Base-by-base conservation (phyloP, 169 alveolate species). In the Babesia bovis region DNA sequence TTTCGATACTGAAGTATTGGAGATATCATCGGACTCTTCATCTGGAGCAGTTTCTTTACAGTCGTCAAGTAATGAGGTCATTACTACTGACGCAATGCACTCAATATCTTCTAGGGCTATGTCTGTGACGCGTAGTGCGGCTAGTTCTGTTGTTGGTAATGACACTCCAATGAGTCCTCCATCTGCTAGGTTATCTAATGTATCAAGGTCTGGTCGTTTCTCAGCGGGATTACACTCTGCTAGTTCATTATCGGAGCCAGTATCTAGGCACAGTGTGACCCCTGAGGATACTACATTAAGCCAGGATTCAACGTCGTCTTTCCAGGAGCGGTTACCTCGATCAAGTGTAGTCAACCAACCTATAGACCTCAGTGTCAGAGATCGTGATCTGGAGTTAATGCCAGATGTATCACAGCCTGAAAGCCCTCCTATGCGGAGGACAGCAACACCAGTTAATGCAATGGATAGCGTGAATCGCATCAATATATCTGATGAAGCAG, bases 91-190 rank as follows among this genome's bases (percentile, higher is more conserved):
- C 36, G 67, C 15, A 6, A 23, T 3, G 3, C 38, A 38, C 12
- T 1, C 53, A 1, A 10, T 28, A 0, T 59, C 55, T 19, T 55
- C 56, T 19, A n/a, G 41, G 12, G 19, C 40, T 4, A 26, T 1
- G 17, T 59, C 69, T 19, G 33, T 59, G 7, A 42, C 69, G 4
- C 69, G 55, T 25, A 59, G 55, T 25, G 69, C 69, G 15, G 55
- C 55, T 13, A 28, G 3, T 10, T 59, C 69, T 12, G 26, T 13
- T 17, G 55, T 40, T 25, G 15, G 17, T 4, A 13, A 3, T n/a
- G 55, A 13, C 15, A 15, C 38, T 4, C 38, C 55, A 10, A 25
- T 4, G 0, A 21, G 50, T 15, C 44, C 73, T 0, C 30, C 41
- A 33, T 17, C 28, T 12, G 9, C 19, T 4, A 58, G 69, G 25